Base-by-base conservation (phyloP, 805 yeast species). In the Wickerhamiella alocasiicola region DNA sequence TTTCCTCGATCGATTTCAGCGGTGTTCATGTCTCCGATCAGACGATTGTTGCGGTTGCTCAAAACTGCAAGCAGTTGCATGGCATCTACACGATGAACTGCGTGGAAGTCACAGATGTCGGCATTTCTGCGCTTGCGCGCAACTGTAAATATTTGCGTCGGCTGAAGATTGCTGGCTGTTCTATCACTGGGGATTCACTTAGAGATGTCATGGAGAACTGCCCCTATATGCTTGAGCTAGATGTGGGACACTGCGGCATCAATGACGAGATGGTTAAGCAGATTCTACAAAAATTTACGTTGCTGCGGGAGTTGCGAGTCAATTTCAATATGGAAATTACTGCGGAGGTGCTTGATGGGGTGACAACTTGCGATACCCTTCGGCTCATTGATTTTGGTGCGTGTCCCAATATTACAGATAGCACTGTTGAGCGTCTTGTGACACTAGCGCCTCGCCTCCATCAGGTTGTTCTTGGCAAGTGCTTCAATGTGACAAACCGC, bases 51-150 rank as follows among this genome's bases (percentile, higher is more conserved):
- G 74, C 81, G 5, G 65, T 88, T 48, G 84, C 95, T 2, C 55
- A 55, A 6, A 68, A 73, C 52, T 87, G 95, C 58, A 70, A 72
- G 27, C 64, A 88, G 35, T 65, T 88, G 33, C 96, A 88, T 61
- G 95, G 95, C 1, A 64, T 87, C 34, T 87, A 85, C 56, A 91
- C 91, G 0, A 87, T 94, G 1, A 82, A 81, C 5, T 85, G 95
- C 43, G 72, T 72, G 27, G 60, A 65, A n/a, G 77, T 88, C 3
- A 66, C 80, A 5, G 81, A 81, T 46, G 62, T 55, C 3, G 81
- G 88, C 2, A 67, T 88, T 9, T 51, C 72, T 24, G 60, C 61
- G 27, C 65, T 87, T 44, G 69, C 83, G 9, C 52, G 61, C 24
- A 65, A 67, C 25, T 83, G 95, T 44, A 81, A 80, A 2, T 67